These are phyloP conservation scores for Prunus fruticosa DNA, from an alignment of 306 rosid species.

Conservation along the genomic window DNA sequence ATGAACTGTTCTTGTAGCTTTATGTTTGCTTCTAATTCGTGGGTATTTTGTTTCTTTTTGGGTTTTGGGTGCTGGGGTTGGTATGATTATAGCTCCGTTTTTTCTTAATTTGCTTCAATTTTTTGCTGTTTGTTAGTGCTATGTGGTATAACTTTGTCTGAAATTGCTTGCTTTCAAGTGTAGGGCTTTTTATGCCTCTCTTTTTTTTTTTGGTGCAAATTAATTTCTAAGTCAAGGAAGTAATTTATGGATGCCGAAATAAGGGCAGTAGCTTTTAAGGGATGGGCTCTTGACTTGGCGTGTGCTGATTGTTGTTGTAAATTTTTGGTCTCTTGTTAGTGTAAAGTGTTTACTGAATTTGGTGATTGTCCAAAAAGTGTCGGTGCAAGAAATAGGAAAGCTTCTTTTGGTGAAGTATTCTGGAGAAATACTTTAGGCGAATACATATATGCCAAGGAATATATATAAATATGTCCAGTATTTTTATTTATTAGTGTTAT, in stretches of 20 bases:
- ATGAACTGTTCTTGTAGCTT: background rate
- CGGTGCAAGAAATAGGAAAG: too few species aligned
- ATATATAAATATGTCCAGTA: background rate
- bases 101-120: conserved; percentile 13
- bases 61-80: background rate
- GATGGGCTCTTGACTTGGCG: background rate
- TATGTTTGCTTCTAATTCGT: background rate
- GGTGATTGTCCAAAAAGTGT: background rate
- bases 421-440: background rate
- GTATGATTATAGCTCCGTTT: conserved; percentile 8
- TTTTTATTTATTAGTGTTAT: too few species aligned
- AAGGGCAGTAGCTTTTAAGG: background rate
- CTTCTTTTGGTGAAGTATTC: background rate
- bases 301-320: background rate
- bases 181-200: conserved; percentile 15
- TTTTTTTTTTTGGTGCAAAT: background rate
- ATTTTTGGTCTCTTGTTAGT: background rate
- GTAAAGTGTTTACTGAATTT: background rate
- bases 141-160: conserved; percentile 1
- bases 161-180: background rate
- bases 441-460: too few species aligned
- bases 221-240: conserved; percentile 3
- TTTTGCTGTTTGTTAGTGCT: background rate
- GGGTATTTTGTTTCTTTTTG: conserved; percentile 1
- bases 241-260: conserved; percentile 15